Percentiles rank a stretch among this genome's conserved stretches.
phyloP scores from a whole-genome alignment of 495 filamentous ascomycete genomes.

The Aspergillus saccharolyticus region DNA sequence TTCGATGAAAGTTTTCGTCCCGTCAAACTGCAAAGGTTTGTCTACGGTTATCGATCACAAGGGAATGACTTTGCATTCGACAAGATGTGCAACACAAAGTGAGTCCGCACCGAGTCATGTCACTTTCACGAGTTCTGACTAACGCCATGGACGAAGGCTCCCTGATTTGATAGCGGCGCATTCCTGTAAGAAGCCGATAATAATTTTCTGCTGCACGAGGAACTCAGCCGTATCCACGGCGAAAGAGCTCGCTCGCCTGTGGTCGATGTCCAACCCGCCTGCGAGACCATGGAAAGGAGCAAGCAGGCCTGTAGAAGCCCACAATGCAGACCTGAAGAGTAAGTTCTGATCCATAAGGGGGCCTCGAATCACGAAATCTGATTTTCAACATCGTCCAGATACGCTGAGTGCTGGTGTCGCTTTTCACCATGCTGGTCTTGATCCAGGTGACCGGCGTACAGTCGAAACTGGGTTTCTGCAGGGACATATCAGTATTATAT shows the following conservation, averaged over 20 bases:
- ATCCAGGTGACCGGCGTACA: slow-evolving; percentile 59
- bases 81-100: slow-evolving; percentile 68
- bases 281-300: slow-evolving; percentile 68
- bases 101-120: slow-evolving; percentile 15
- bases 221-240: slow-evolving; percentile 75
- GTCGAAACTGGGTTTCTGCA: slow-evolving; percentile 71
- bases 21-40: slow-evolving; percentile 79
- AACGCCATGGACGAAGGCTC: slow-evolving; percentile 40
- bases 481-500: slow-evolving; percentile 80
- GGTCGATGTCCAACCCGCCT: slow-evolving; percentile 49
- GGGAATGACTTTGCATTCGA: slow-evolving; percentile 88
- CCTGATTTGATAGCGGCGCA: slow-evolving; percentile 70
- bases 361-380: neutral
- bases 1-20: slow-evolving; percentile 92
- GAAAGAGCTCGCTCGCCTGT: slow-evolving; percentile 63
- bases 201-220: slow-evolving; percentile 88
- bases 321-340: slow-evolving; percentile 59
- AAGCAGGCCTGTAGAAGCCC: slow-evolving; percentile 47
- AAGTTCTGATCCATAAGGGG: slow-evolving; percentile 8
- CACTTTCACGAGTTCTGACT: neutral
- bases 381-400: slow-evolving; percentile 29
- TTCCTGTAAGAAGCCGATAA: slow-evolving; percentile 75
- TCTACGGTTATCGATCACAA: slow-evolving; percentile 65
- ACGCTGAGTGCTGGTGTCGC: slow-evolving; percentile 69
- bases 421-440: slow-evolving; percentile 90